Evolutionary conservation across 73 alveolate species (phyloP), one percentile per base, ranked within the genome.

Genomic region (Diophrys appendiculata): DNA sequence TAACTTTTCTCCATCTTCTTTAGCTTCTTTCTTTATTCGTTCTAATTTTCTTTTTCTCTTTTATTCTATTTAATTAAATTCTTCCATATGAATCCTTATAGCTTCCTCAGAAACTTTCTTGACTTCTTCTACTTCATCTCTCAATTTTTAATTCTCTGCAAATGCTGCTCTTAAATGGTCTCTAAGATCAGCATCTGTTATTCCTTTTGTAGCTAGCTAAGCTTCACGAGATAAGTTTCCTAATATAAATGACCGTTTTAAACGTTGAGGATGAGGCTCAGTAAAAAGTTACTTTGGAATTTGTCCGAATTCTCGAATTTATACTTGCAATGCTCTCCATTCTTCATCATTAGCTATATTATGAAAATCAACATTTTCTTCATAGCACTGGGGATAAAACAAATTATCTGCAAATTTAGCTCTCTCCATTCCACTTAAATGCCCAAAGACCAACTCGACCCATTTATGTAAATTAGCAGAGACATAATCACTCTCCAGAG

Each of bases 401-500:
- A 95, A 84, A 79, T 96, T 96, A 71, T 88, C 86, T 27, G 90
- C 89, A 52, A 71, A 64, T 0, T 84, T 55, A 3, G 99, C 99
- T 33, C 88, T 89, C 69, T 97, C 97, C 53, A 98, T 98, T 73
- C 86, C 81, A 75, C 93, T 91, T 65, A 84, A 80, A 80, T 83
- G 84, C 34, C 99, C 99, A 91, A 97, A 97, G 27, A 97, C 87
- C 83, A 97, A 83, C 80, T 97, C 99, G 14, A 97, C 92, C 99
- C 99, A 97, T 26, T 77, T 29, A 84, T 96, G 91, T 54, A 97
- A 87, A 76, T 90, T 90, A 29, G 82, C 65, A 67, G 89, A 82
- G 28, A 94, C 99, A 77, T 92, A 96, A 28, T 96, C 98, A 70
- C 98, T 81, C 83, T 97, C 99, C 25, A 97, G 84, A 32, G 99